phyloP scores from a whole-genome alignment of 345 rosid species.

The Gossypium rotundifolium region DNA sequence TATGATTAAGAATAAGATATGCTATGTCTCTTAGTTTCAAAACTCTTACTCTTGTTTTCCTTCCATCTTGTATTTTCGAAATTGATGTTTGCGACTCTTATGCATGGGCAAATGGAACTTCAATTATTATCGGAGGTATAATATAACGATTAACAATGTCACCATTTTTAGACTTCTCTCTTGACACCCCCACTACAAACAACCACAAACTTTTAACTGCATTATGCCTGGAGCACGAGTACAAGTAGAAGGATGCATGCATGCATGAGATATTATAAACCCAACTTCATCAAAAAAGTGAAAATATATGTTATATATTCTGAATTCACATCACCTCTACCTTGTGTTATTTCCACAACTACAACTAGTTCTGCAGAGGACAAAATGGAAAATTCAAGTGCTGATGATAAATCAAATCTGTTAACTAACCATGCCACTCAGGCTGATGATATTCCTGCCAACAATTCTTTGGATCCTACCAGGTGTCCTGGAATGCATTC shows the following conservation, averaged over 20 bases:
- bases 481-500: slow-evolving; percentile 51
- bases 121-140: too few relatives aligned
- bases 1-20: too few relatives aligned
- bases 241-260: not conserved
- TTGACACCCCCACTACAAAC: not conserved
- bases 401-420: not conserved
- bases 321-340: too few relatives aligned
- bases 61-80: too few relatives aligned
- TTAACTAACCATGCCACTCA: not conserved
- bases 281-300: not conserved
- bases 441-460: slow-evolving; percentile 48
- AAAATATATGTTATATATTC: not conserved
- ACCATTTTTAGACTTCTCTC: not conserved
- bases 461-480: slow-evolving; percentile 35
- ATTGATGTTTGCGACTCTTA: too few relatives aligned
- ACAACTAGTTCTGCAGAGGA: not conserved
- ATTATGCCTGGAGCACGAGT: not conserved
- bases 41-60: too few relatives aligned
- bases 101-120: too few relatives aligned
- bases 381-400: not conserved
- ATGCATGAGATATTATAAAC: not conserved
- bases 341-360: not conserved
- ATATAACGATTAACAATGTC: not conserved
- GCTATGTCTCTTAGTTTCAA: too few relatives aligned
- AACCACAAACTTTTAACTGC: not conserved